Evolutionary conservation across 2,329 filamentous ascomycete genomes (phyloP).

Genomic region (Penicillium italicum): DNA sequence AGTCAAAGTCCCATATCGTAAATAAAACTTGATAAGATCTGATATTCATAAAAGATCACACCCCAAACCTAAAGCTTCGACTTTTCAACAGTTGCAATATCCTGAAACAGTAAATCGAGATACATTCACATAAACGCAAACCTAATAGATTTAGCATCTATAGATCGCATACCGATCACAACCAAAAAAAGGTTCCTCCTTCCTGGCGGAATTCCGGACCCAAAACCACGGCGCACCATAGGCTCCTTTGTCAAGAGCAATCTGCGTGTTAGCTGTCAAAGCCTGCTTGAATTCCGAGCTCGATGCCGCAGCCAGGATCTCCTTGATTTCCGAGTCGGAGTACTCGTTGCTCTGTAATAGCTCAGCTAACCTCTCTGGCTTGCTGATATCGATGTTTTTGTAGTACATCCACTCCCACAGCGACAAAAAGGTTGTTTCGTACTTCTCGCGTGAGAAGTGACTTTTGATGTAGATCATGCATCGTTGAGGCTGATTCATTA

Average conservation of each 20-base stretch:
- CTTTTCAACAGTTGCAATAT: constrained; percentile 24
- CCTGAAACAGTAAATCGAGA: constrained; percentile 51
- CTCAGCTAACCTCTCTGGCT: constrained; percentile 52
- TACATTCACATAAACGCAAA: constrained; percentile 61
- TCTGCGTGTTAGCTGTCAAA: constrained; percentile 58
- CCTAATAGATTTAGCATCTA: constrained; percentile 5
- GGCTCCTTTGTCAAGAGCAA: constrained; percentile 62
- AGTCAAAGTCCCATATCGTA: too few species aligned
- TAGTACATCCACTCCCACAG: constrained; percentile 63
- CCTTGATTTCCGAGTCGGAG: constrained; percentile 47
- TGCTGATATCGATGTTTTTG: constrained; percentile 56
- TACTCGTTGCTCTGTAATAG: constrained; percentile 32
- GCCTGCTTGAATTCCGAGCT: constrained; percentile 51
- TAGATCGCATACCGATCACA: constrained; percentile 56
- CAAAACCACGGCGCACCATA: constrained; percentile 76
- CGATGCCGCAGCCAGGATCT: constrained; percentile 53
- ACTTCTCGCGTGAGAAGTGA: constrained; percentile 49
- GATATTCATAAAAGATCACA: neutral
- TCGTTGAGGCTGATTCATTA: constrained; percentile 55
- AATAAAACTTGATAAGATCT: too few species aligned
- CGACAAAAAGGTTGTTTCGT: constrained; percentile 53
- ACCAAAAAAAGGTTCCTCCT: constrained; percentile 69
- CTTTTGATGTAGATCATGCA: constrained; percentile 64
- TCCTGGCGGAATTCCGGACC: constrained; percentile 53
- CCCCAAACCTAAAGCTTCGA: constrained; percentile 10